Percentiles rank a stretch among this genome's conserved stretches.
Evolutionary conservation across 2,329 filamentous ascomycete genomes (phyloP).

Genomic region (Escovopsis sp.): DNA sequence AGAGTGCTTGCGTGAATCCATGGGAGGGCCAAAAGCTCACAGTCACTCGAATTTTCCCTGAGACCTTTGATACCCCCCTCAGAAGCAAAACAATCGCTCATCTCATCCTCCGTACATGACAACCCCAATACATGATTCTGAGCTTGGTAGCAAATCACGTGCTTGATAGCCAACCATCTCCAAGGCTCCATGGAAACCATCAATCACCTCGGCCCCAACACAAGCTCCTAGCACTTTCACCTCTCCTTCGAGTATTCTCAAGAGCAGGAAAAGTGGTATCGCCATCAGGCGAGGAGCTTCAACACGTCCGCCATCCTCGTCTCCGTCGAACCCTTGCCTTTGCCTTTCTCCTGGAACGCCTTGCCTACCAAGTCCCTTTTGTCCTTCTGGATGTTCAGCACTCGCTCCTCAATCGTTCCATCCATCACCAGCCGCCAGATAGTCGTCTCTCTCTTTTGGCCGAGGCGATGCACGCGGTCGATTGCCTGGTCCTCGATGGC

Average conservation of each 20-base stretch:
- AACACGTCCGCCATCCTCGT: slow-evolving; percentile 40
- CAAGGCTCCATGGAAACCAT: not conserved
- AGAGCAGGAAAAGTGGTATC: not conserved
- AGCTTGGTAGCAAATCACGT: too few relatives aligned
- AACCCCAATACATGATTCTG: too few relatives aligned
- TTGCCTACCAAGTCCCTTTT: slow-evolving; percentile 66
- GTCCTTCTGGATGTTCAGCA: slow-evolving; percentile 60
- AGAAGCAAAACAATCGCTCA: too few relatives aligned
- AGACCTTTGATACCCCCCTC: too few relatives aligned
- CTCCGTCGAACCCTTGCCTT: slow-evolving; percentile 38
- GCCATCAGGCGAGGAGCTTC: slow-evolving; percentile 26
- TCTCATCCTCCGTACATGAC: too few relatives aligned
- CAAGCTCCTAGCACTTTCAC: too few relatives aligned
- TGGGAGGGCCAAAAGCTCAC: too few relatives aligned
- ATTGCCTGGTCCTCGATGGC: slow-evolving; percentile 87
- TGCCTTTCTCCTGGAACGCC: slow-evolving; percentile 59
- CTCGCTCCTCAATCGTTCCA: slow-evolving; percentile 63
- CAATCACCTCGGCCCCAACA: too few relatives aligned
- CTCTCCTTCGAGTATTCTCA: too few relatives aligned
- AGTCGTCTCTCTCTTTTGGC: slow-evolving; percentile 63
- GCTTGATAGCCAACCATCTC: too few relatives aligned
- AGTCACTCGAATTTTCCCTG: too few relatives aligned
- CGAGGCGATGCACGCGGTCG: slow-evolving; percentile 73
- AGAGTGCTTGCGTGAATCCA: too few relatives aligned
- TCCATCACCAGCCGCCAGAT: slow-evolving; percentile 76